phyloP scores from a whole-genome alignment of 2,329 filamentous ascomycete species.

The Xylogone sp. region DNA sequence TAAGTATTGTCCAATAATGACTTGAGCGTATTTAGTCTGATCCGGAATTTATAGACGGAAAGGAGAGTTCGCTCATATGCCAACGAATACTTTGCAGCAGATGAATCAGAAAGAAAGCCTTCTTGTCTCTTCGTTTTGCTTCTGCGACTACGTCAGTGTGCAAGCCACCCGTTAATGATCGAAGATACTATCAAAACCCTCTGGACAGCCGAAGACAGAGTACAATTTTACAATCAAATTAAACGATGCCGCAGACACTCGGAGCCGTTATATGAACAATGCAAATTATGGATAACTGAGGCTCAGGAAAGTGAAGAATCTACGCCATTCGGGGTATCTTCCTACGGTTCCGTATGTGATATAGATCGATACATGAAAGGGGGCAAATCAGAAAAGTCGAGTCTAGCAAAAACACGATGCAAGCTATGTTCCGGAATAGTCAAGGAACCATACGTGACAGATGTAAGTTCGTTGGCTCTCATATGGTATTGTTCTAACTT shows the following conservation, averaged over 20 bases:
- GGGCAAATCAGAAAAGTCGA: background rate
- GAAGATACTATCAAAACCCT: constrained; percentile 25
- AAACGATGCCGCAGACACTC: background rate
- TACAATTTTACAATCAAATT: constrained; percentile 10
- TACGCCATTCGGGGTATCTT: constrained; percentile 18
- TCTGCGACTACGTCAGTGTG: constrained; percentile 27
- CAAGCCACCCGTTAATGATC: constrained; percentile 27
- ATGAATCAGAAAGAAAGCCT: constrained; percentile 17
- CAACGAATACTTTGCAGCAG: constrained; percentile 18
- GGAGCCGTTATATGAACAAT: constrained; percentile 24
- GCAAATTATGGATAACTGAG: constrained; percentile 18
- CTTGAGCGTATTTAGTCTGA: background rate
- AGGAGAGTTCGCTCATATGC: constrained; percentile 23
- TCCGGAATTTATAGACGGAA: constrained; percentile 30
- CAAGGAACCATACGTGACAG: constrained; percentile 37
- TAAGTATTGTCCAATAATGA: constrained; percentile 36
- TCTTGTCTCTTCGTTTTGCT: constrained; percentile 25
- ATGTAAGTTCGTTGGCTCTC: background rate
- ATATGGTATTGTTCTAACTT: background rate
- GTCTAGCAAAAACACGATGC: background rate
- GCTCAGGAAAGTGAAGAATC: background rate
- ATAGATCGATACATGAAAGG: constrained; percentile 18
- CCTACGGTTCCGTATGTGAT: constrained; percentile 27
- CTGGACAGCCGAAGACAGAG: constrained; percentile 24
- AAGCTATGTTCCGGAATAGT: constrained; percentile 25